Evolutionary conservation across 495 filamentous ascomycete species (phyloP).

Genomic region (Penicillium cinerascens): DNA sequence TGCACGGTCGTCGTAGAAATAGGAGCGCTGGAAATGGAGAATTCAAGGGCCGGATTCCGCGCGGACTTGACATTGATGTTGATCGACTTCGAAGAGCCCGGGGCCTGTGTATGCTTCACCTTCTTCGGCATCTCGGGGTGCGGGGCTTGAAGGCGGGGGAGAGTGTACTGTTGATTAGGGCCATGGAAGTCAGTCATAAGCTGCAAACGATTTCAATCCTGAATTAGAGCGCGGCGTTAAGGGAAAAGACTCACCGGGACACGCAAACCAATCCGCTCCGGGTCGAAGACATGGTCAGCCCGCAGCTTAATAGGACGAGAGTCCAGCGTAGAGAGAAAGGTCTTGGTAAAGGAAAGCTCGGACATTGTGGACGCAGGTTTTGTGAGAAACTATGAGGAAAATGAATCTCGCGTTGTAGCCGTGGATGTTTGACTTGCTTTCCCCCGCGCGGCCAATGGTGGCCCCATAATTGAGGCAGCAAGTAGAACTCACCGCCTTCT

Average conservation of each 20-base stretch:
- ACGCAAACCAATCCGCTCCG: slow-evolving; percentile 64
- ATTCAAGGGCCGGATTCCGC: slow-evolving; percentile 64
- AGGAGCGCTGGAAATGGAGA: slow-evolving; percentile 55
- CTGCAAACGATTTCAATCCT: not conserved
- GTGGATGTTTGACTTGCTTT: not conserved
- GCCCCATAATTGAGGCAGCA: slow-evolving; percentile 7
- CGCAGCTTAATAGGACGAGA: slow-evolving; percentile 70
- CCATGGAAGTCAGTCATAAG: not conserved
- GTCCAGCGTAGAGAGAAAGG: slow-evolving; percentile 77
- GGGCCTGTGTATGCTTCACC: slow-evolving; percentile 35
- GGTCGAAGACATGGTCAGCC: slow-evolving; percentile 81
- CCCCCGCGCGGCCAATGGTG: not conserved
- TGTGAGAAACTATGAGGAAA: not conserved
- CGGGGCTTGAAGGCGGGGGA: slow-evolving; percentile 43
- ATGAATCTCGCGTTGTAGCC: not conserved
- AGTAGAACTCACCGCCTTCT: slow-evolving; percentile 29
- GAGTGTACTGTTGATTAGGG: slow-evolving; percentile 36
- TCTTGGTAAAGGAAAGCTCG: slow-evolving; percentile 79
- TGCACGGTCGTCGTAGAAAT: slow-evolving; percentile 64
- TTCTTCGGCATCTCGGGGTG: slow-evolving; percentile 52
- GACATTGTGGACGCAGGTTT: slow-evolving; percentile 54
- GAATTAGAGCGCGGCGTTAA: not conserved
- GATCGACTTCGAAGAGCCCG: slow-evolving; percentile 47
- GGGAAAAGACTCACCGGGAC: slow-evolving; percentile 55
- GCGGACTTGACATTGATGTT: slow-evolving; percentile 67